Evolutionary conservation across 495 filamentous ascomycete species (phyloP), one percentile per base, ranked within the genome.

Genomic region (Podospora pseudoanserina): DNA sequence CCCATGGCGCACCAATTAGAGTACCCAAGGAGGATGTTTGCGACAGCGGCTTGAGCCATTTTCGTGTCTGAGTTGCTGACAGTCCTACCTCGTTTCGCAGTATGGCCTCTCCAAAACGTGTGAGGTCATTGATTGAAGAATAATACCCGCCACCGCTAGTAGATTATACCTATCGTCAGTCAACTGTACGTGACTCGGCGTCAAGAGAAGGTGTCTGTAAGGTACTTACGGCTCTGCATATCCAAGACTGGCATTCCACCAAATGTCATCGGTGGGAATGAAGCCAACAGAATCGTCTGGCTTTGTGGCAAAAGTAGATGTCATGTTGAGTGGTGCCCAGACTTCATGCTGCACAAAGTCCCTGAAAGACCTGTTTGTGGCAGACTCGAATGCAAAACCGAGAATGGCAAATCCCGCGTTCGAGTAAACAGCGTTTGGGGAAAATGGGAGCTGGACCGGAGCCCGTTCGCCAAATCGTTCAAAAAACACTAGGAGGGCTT

Each of bases 1-100:
- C 86, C 86, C 86, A 88, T 0, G 86, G 86, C 0, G 80, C 78
- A 7, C 86, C 86, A 26, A 88, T 75, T 4, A 77, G 70, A 5
- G 77, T 63, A 9, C 76, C 76, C 0, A 79, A 67, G 4, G 80
- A 80, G 0, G 84, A 80, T 20, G 86, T 87, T 57, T 81, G 78
- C 2, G 81, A 68, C 1, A 56, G 19, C 0, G 86, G 87, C 68
- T 87, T 86, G 71, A 89, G 74, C 86, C 86, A 89, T 53, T 80
- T 69, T 66, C 84, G 79, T 0, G 86, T 89, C 30, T 75, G 71
- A 18, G 72, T 60, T 0, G 77, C 60, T 0, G 81, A 70, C 6
- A 88, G 73, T 6, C 58, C 58, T 16, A 88, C 65, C 0, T 73
- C 74, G 53, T 79, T 76, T 55, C 79, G 79, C 15, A 88, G 79